Conservation (phyloP, 2,329 filamentous ascomycete genomes). For the Colletotrichum spaethianum region DNA sequence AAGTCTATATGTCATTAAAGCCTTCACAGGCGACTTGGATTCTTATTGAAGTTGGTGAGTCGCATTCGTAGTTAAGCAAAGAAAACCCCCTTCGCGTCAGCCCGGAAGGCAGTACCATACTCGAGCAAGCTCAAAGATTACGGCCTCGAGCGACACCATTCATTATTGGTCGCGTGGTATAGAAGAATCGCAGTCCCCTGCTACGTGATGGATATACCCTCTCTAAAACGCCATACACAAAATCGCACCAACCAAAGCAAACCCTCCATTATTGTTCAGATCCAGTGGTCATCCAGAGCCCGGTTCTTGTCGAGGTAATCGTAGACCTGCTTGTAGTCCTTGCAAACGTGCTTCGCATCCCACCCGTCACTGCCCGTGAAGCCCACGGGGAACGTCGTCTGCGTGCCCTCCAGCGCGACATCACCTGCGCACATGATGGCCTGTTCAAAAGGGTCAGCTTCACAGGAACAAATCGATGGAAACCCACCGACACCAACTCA, state of each 20-base stretch:
- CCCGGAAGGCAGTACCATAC: too few species aligned
- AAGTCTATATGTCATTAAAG: background rate
- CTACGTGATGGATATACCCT: background rate
- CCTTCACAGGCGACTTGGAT: background rate
- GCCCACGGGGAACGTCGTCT: constrained; percentile 55
- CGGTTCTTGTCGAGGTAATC: constrained; percentile 52
- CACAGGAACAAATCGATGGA: background rate
- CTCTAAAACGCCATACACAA: background rate
- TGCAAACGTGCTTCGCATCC: constrained; percentile 60
- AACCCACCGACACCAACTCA: background rate
- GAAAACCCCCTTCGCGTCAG: too few species aligned
- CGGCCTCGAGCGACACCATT: background rate
- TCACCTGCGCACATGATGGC: constrained; percentile 53
- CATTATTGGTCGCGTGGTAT: background rate
- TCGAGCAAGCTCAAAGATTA: background rate
- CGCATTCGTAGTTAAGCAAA: background rate
- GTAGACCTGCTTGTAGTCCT: constrained; percentile 54
- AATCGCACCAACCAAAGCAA: background rate
- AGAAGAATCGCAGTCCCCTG: background rate
- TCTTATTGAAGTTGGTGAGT: background rate
- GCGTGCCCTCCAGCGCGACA: constrained; percentile 53
- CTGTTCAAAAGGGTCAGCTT: constrained; percentile 35
- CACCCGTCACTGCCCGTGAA: constrained; percentile 58
- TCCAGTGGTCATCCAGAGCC: constrained; percentile 54
- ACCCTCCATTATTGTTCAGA: constrained; percentile 45